phyloP scores from a whole-genome alignment of 1,284 basidiomycete genomes.

The Ustilago curta region DNA sequence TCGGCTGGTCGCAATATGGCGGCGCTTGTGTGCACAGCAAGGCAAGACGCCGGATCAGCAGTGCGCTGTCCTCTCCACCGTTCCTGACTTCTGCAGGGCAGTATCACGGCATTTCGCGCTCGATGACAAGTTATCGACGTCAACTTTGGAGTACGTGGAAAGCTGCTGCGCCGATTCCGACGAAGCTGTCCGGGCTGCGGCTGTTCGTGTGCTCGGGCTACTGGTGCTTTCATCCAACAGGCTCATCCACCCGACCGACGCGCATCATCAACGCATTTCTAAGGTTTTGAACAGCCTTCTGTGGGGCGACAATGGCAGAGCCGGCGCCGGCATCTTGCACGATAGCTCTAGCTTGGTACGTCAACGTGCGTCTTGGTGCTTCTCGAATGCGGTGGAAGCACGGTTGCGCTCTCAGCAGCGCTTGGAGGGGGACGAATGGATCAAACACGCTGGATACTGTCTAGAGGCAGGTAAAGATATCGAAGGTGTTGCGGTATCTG shows the following conservation, averaged over 20 bases:
- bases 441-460: slow-evolving; percentile 21
- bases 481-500: slow-evolving; percentile 40
- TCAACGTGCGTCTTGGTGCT: slow-evolving; percentile 38
- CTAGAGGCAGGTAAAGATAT: slow-evolving; percentile 32
- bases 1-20: not conserved
- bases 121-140: not conserved
- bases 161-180: slow-evolving; percentile 9
- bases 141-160: slow-evolving; percentile 19
- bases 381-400: slow-evolving; percentile 33
- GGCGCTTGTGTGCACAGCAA: not conserved
- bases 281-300: not conserved
- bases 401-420: slow-evolving; percentile 1
- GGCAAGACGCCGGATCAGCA: slow-evolving; percentile 13
- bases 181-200: slow-evolving; percentile 39
- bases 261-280: not conserved
- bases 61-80: slow-evolving; percentile 3
- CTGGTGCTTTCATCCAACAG: slow-evolving; percentile 30
- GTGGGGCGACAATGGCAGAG: not conserved
- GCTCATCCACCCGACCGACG: not conserved
- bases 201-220: slow-evolving; percentile 36
- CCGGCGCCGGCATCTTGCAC: slow-evolving; percentile 1
- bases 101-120: slow-evolving; percentile 7
- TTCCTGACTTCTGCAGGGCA: slow-evolving; percentile 22
- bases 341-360: slow-evolving; percentile 43
- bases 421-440: slow-evolving; percentile 8